These are phyloP conservation scores for Macrophomina tecta DNA, from an alignment of 2,329 filamentous ascomycete genomes.

Conservation along the genomic window DNA sequence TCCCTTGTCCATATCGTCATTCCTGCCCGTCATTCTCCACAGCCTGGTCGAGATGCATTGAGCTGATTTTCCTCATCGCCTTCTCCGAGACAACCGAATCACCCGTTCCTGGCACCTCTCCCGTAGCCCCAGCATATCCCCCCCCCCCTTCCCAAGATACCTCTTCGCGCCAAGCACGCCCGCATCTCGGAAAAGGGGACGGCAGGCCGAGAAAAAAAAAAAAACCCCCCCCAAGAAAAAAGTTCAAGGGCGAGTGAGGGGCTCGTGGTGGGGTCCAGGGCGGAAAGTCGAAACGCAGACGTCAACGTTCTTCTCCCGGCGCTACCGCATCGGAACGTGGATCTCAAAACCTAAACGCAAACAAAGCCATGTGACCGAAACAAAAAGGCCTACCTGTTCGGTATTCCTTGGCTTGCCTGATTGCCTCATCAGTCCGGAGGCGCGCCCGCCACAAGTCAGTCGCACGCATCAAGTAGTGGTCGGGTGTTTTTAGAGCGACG, in stretches of 20 bases:
- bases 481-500: background rate
- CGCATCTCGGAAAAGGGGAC: too few species aligned
- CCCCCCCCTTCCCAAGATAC: too few species aligned
- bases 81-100: background rate
- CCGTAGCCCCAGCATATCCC: too few species aligned
- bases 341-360: conserved; percentile 9
- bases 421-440: background rate
- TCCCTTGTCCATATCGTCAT: background rate
- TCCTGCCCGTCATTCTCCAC: conserved; percentile 1
- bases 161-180: too few species aligned
- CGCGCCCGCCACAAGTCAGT: background rate
- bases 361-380: conserved; percentile 13
- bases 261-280: background rate
- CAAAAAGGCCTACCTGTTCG: background rate
- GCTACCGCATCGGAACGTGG: conserved; percentile 14
- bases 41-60: conserved; percentile 16
- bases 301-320: background rate
- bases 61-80: background rate
- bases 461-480: background rate
- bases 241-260: background rate
- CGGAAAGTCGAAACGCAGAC: background rate
- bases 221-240: background rate
- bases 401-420: background rate
- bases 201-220: background rate
- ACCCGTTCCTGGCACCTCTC: background rate